Evolutionary conservation across 2,329 filamentous ascomycete species (phyloP).

Genomic region (Chlorencoelia australis): DNA sequence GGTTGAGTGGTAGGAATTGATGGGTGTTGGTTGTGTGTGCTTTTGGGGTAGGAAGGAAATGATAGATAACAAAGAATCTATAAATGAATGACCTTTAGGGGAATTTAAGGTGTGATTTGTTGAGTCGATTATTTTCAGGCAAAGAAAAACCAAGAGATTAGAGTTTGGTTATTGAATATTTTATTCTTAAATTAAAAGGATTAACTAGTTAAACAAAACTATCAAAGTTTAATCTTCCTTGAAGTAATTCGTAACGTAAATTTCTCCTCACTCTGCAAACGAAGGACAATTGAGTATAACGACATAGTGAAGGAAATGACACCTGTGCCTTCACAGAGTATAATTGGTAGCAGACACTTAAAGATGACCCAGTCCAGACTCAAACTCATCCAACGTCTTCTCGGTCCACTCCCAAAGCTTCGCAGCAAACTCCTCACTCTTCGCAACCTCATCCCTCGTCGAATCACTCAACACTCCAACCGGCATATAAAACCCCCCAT

Average conservation of each 20-base stretch:
- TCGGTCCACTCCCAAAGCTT: conserved; percentile 2
- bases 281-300: not conserved
- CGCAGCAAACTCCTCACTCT: not conserved
- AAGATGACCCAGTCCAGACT: not conserved
- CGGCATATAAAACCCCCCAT: not conserved
- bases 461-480: not conserved
- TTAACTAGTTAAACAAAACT: not conserved
- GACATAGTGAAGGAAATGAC: not conserved
- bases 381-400: not conserved
- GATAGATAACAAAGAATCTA: not conserved
- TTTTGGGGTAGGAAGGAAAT: too few relatives aligned
- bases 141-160: not conserved
- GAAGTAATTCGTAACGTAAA: too few relatives aligned
- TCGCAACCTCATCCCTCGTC: not conserved
- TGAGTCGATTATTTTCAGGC: not conserved
- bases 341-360: not conserved
- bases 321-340: not conserved
- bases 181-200: not conserved
- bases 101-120: not conserved
- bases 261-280: too few relatives aligned
- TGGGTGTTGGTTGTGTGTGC: too few relatives aligned
- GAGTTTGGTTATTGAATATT: not conserved
- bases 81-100: not conserved
- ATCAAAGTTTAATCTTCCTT: too few relatives aligned
- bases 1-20: too few relatives aligned